phyloP scores from a whole-genome alignment of 176 grass and related monocot species.

The Ensete ventricosum region DNA sequence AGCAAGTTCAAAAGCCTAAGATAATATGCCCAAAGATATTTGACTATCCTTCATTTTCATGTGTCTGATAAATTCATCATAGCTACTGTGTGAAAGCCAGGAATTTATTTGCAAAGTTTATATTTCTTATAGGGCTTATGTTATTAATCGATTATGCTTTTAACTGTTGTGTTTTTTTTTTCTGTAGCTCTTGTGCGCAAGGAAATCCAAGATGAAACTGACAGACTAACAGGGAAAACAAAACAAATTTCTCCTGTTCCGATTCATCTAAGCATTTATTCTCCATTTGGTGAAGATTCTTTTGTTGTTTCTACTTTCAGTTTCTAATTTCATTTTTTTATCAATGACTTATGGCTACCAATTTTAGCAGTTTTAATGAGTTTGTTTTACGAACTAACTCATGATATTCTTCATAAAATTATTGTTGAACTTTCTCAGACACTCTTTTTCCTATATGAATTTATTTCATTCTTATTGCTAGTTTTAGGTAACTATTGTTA shows the following conservation, averaged over 20 bases:
- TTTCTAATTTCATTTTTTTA: background rate
- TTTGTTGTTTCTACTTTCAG: background rate
- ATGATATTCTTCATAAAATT: too few relatives aligned
- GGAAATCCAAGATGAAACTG: constrained; percentile 93
- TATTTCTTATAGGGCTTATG: too few relatives aligned
- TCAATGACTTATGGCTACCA: background rate
- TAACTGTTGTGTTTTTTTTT: background rate
- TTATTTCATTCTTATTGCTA: too few relatives aligned
- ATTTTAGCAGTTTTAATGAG: background rate
- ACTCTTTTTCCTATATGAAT: too few relatives aligned
- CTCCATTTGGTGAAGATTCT: constrained; percentile 45
- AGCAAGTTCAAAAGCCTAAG: too few relatives aligned
- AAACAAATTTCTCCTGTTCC: constrained; percentile 92
- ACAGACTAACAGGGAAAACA: constrained; percentile 65
- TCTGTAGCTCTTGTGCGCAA: constrained; percentile 67
- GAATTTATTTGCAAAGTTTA: too few relatives aligned
- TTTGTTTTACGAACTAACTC: too few relatives aligned
- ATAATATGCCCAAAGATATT: too few relatives aligned
- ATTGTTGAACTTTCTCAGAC: too few relatives aligned
- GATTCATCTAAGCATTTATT: constrained; percentile 99
- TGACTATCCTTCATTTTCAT: too few relatives aligned
- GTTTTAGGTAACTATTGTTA: too few relatives aligned
- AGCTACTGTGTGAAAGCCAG: background rate
- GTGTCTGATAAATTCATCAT: background rate
- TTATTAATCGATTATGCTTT: too few relatives aligned